Evolutionary conservation across 306 rosid species (phyloP).

Genomic region (Luffa aegyptiaca): DNA sequence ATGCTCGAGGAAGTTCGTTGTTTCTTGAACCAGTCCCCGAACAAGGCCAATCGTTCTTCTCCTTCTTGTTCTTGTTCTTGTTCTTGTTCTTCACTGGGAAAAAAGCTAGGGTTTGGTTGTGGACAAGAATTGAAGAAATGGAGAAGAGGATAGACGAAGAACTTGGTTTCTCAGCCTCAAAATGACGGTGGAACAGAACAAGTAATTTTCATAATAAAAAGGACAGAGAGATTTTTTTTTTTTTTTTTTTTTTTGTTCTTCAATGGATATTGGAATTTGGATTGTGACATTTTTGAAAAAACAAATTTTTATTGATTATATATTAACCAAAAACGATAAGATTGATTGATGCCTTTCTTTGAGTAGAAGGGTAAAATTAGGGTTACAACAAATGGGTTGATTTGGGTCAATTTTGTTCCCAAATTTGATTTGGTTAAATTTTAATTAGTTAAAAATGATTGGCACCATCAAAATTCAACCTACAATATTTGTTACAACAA

Average conservation of each 20-base stretch:
- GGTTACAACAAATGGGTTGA: not conserved
- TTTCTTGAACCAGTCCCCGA: slow-evolving; percentile 3
- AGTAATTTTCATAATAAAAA: slow-evolving; percentile 2
- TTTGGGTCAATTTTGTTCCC: not conserved
- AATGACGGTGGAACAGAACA: slow-evolving; percentile 7
- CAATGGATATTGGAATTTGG: not conserved
- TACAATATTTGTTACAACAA: not conserved
- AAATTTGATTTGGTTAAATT: not conserved
- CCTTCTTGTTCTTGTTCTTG: not conserved
- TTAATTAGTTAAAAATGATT: not conserved
- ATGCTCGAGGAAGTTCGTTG: slow-evolving; percentile 15
- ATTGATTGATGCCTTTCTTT: not conserved
- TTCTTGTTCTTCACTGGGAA: not conserved
- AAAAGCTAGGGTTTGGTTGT: not conserved
- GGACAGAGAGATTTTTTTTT: not conserved
- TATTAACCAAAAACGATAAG: not conserved
- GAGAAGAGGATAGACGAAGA: slow-evolving; percentile 8
- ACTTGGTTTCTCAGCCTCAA: slow-evolving; percentile 7
- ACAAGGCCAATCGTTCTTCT: not conserved
- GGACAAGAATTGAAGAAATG: not conserved
- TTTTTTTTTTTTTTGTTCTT: not conserved
- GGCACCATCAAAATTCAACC: not conserved
- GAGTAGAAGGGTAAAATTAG: not conserved
- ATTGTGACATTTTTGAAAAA: not conserved
- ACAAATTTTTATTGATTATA: not conserved